Evolutionary conservation across 306 rosid genomes (phyloP), one percentile per base, ranked within the genome.

Genomic region (Fragaria vesca): DNA sequence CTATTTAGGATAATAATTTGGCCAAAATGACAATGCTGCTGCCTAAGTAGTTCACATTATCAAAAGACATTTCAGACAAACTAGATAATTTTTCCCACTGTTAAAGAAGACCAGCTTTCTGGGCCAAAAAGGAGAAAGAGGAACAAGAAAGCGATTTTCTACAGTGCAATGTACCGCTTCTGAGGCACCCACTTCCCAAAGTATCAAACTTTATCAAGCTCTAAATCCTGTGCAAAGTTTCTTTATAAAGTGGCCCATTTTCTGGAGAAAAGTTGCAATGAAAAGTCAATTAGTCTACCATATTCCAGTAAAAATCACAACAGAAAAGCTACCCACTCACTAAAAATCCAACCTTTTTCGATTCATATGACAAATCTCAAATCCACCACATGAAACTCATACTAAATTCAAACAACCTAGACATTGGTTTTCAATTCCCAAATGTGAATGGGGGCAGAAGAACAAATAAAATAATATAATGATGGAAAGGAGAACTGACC

Each of bases 401-500:
- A 30, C 17, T 30, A 17, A 71, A 30, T 28, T 18, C 42, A 18
- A 17, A 60, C 12, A 58, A 38, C 26, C 63, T 30, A 57, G 69
- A 40, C 43, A 28, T 17, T 66, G 8, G 47, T 34, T 66, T 32
- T 38, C 71, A 66, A 38, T 34, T 66, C 46, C 46, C 46, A 62
- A 74, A 40, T 58, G 57, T 61, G 75, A 72, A 77, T 48, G 42
- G 12, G 12, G 26, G 54, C 30, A 55, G 40, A 71, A 46, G 10
- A 42, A 55, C 34, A 42, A 8, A 20, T 20, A 17, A 67, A 77
- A 52, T 58, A 48, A 8, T 16, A 8, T 36, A 36, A 36, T 36
- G 32, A 71, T 46, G 47, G 8, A 82, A 66, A 82, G 43, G 90
- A 76, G 75, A 66, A 88, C 97, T 76, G 79, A 95, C 97, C 97